Base-by-base conservation (phyloP, 2,329 filamentous ascomycete genomes). In the Zymoseptoria ardabiliae region DNA sequence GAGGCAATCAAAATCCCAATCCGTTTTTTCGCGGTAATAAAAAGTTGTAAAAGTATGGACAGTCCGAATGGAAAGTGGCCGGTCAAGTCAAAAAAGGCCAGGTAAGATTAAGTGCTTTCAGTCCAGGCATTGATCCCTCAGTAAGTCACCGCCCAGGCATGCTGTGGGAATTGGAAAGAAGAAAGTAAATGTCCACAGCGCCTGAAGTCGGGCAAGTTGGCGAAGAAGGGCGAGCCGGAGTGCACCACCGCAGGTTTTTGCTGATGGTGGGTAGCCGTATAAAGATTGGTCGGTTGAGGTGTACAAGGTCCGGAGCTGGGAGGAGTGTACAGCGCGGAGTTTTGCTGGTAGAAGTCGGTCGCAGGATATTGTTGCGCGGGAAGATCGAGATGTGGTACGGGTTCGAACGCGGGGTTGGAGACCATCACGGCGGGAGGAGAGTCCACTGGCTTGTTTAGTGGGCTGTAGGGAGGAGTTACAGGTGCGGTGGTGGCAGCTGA, bases 401-500 rank as follows among this genome's bases (percentile, higher is more conserved):
- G 49, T 41, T 69, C 66, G 56, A 61, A 59, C 45, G 57, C 58
- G 19, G 51, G 60, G 56, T 58, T 57, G 22, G 22, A 17, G 13
- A 20, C 9, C 30, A 61, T 54, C 19, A 56, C 57, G 30, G 53
- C 17, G 49, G 62, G 30, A 25, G 59, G 52, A n/a, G 57, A 63
- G 45, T 67, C 65, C 54, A 65, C 35, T 19, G 63, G 51, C 63
- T 75, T 73, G 58, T 75, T 73, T 48, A 73, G 70, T 7, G 77
- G 76, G 55, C 70, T 72, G 66, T 76, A 75, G n/a, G 74, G 73
- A 54, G 77, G 76, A 52, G 75, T 76, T n/a, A 57, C 23, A n/a
- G 74, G 71, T 52, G 77, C 70, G 11, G 76, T 72, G 17, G 72
- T 70, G 10, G 78, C 73, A 70, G 72, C 79, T 53, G 74, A 78